Evolutionary conservation across 495 filamentous ascomycete genomes (phyloP).

Genomic region (Xanthoparmelia taractica): DNA sequence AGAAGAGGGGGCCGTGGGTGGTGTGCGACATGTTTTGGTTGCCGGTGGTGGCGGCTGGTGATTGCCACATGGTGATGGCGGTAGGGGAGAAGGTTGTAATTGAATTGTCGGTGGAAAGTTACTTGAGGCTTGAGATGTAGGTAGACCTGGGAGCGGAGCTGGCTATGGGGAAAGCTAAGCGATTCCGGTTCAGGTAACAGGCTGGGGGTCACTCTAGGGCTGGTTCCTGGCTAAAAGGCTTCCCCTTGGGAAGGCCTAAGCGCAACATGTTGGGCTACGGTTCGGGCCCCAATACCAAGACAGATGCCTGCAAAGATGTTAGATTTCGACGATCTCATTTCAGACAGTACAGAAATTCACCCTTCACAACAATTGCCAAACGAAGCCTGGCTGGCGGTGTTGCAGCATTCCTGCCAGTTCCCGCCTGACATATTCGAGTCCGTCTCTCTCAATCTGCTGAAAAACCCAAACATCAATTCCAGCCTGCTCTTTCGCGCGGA

Average conservation of each 20-base stretch:
- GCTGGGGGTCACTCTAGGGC: background rate
- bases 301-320: slow-evolving; percentile 8
- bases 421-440: slow-evolving; percentile 20
- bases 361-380: slow-evolving; percentile 15
- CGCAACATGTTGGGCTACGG: background rate
- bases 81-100: too few species aligned
- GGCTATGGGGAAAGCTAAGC: background rate
- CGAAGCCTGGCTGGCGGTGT: slow-evolving; percentile 21
- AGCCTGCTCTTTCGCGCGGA: slow-evolving; percentile 80
- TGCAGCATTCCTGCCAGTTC: slow-evolving; percentile 25
- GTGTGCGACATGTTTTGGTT: slow-evolving; percentile 32
- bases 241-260: background rate
- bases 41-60: slow-evolving; percentile 15
- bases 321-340: background rate
- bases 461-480: slow-evolving; percentile 80
- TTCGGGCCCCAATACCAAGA: background rate
- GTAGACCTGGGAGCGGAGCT: background rate
- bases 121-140: background rate
- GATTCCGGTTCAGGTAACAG: background rate
- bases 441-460: slow-evolving; percentile 24
- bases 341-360: background rate
- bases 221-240: background rate
- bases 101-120: slow-evolving; percentile 3
- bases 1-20: slow-evolving; percentile 63
- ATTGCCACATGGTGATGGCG: slow-evolving; percentile 20